Evolutionary conservation across 2,329 filamentous ascomycete species (phyloP).

Genomic region (Didymosphaeria variabile): DNA sequence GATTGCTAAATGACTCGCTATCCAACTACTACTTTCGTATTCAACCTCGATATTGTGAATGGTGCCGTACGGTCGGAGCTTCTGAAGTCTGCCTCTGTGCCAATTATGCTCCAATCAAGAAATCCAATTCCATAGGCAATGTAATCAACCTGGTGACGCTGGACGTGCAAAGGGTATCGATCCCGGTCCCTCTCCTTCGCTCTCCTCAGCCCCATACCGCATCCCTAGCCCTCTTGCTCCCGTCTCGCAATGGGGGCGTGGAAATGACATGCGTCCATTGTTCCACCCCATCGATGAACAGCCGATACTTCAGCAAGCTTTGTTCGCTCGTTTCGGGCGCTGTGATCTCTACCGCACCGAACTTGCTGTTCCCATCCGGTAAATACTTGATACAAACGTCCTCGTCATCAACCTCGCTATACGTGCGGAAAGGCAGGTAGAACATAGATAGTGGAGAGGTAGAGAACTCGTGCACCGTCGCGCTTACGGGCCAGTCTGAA

Average conservation of each 20-base stretch:
- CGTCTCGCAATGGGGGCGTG: constrained; percentile 52
- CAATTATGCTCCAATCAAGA: too few relatives aligned
- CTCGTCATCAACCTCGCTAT: constrained; percentile 79
- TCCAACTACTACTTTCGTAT: too few relatives aligned
- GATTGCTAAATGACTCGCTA: too few relatives aligned
- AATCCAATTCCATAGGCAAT: not conserved
- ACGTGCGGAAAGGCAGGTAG: constrained; percentile 84
- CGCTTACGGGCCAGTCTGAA: constrained; percentile 59
- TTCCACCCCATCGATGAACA: constrained; percentile 84
- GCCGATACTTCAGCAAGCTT: constrained; percentile 78
- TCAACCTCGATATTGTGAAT: too few relatives aligned
- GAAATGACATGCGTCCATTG: constrained; percentile 71
- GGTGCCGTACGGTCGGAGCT: too few relatives aligned
- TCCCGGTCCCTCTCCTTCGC: not conserved
- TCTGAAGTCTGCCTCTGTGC: too few relatives aligned
- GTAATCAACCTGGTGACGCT: not conserved
- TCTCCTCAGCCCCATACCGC: constrained; percentile 53
- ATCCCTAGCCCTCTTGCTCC: constrained; percentile 54
- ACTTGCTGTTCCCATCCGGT: constrained; percentile 87
- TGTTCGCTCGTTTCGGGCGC: constrained; percentile 69
- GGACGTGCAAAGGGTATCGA: not conserved
- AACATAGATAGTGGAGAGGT: constrained; percentile 94
- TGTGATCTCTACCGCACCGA: constrained; percentile 82
- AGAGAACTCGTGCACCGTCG: constrained; percentile 84
- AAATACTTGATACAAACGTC: constrained; percentile 89